phyloP scores from a whole-genome alignment of 768 basidiomycete genomes.

The Hortiboletus flavorubellus region DNA sequence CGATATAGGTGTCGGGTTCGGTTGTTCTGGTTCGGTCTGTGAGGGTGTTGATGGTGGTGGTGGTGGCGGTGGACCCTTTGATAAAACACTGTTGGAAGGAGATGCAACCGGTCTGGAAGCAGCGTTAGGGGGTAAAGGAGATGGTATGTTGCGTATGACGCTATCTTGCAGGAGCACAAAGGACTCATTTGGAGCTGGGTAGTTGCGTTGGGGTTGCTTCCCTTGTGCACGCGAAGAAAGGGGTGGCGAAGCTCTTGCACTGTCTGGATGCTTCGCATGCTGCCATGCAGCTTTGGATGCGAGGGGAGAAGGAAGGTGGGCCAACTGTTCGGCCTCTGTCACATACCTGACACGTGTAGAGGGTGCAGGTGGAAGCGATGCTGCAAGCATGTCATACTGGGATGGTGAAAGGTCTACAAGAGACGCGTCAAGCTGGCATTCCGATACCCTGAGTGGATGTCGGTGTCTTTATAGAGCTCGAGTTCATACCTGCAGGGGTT shows the following conservation, averaged over 20 bases:
- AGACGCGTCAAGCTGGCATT: constrained; percentile 78
- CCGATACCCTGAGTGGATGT: constrained; percentile 8
- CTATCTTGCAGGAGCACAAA: constrained; percentile 91
- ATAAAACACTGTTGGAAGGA: constrained; percentile 31
- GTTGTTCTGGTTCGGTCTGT: constrained; percentile 49
- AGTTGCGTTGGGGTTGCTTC: constrained; percentile 55
- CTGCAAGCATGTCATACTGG: constrained; percentile 82
- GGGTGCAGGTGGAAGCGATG: constrained; percentile 57
- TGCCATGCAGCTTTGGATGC: constrained; percentile 64
- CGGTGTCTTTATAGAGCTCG: neutral
- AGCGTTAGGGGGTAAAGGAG: constrained; percentile 42
- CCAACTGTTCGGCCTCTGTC: constrained; percentile 44
- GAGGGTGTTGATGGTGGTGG: constrained; percentile 28
- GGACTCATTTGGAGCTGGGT: constrained; percentile 73
- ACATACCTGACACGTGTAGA: constrained; percentile 36
- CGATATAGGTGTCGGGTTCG: constrained; percentile 70
- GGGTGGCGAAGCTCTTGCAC: constrained; percentile 33
- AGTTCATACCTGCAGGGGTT: constrained; percentile 71
- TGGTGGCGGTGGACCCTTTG: constrained; percentile 26
- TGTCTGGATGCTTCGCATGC: constrained; percentile 43
- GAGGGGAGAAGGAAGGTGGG: constrained; percentile 45
- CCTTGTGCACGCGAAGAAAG: constrained; percentile 56
- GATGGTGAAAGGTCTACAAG: constrained; percentile 82
- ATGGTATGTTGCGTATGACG: constrained; percentile 66
- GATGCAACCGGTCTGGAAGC: constrained; percentile 42